Conservation (phyloP, 176 grass and related monocot genomes). For the Avena sativa region DNA sequence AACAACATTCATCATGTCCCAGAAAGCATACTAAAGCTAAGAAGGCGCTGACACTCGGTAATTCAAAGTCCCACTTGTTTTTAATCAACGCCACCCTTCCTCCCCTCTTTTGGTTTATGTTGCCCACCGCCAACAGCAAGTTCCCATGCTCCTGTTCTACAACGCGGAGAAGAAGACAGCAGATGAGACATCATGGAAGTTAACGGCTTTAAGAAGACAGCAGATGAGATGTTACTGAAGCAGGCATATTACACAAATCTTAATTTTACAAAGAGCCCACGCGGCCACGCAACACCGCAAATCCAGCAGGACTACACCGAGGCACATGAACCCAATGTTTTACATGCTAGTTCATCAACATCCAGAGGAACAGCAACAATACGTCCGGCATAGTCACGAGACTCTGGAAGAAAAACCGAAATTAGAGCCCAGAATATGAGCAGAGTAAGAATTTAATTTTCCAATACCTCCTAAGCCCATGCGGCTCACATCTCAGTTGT, state of each 20-base stretch:
- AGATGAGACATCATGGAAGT: neutral
- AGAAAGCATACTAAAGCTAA: neutral
- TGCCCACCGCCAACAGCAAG: neutral
- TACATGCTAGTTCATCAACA: no score
- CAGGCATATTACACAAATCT: neutral
- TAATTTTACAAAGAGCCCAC: no score
- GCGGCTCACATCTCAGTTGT: no score
- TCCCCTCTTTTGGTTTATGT: neutral
- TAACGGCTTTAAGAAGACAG: neutral
- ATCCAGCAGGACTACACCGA: no score
- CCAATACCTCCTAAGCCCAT: no score
- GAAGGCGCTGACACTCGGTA: neutral
- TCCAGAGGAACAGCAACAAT: no score
- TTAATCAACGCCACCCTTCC: neutral
- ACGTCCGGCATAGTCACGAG: no score
- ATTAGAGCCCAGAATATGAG: no score
- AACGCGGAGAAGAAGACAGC: neutral
- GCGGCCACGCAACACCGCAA: no score
- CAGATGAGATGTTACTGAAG: neutral
- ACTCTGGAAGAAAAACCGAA: no score
- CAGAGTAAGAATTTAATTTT: no score
- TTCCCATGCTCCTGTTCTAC: neutral
- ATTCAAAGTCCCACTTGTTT: neutral
- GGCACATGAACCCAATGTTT: no score
- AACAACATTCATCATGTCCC: neutral